A percentile compares a stretch with the other conserved stretches of the same genome.
phyloP scores from a whole-genome alignment of 2,329 filamentous ascomycete genomes.

The Pseudogymnoascus sp. region DNA sequence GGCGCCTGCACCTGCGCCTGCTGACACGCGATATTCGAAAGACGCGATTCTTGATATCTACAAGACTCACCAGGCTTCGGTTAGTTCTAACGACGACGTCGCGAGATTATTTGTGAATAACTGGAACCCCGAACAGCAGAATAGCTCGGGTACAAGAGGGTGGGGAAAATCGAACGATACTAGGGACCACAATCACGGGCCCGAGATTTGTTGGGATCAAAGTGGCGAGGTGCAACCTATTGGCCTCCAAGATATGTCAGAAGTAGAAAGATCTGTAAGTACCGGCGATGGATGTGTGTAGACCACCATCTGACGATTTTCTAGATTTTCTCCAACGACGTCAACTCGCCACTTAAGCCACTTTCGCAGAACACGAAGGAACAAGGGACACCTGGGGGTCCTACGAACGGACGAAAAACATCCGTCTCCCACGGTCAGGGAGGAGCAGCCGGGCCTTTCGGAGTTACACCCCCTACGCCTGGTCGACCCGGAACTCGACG shows the following conservation, averaged over 20 bases:
- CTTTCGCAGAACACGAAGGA: slow-evolving; percentile 59
- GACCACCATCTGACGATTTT: slow-evolving; percentile 20
- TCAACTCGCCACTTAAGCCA: slow-evolving; percentile 89
- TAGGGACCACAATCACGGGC: slow-evolving; percentile 65
- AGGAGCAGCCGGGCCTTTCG: slow-evolving; percentile 51
- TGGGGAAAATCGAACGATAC: slow-evolving; percentile 75
- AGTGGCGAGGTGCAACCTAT: slow-evolving; percentile 63
- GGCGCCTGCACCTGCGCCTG: slow-evolving; percentile 20
- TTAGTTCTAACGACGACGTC: slow-evolving; percentile 49
- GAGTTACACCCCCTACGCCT: slow-evolving; percentile 63
- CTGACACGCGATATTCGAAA: slow-evolving; percentile 28
- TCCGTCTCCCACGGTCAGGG: slow-evolving; percentile 63
- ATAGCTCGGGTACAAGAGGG: slow-evolving; percentile 48
- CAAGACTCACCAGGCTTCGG: slow-evolving; percentile 42
- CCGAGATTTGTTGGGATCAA: slow-evolving; percentile 87
- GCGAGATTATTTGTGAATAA: slow-evolving; percentile 61
- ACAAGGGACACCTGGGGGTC: slow-evolving; percentile 46
- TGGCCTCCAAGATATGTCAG: slow-evolving; percentile 59
- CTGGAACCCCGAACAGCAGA: slow-evolving; percentile 70
- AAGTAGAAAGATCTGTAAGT: slow-evolving; percentile 51
- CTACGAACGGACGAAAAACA: slow-evolving; percentile 64
- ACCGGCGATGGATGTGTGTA: slow-evolving; percentile 20
- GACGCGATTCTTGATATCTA: slow-evolving; percentile 66
- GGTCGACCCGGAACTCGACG: slow-evolving; percentile 68
- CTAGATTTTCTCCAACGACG: slow-evolving; percentile 72